Evolutionary conservation across 2,329 filamentous ascomycete species (phyloP).

Genomic region (Graphilbum fragrans): DNA sequence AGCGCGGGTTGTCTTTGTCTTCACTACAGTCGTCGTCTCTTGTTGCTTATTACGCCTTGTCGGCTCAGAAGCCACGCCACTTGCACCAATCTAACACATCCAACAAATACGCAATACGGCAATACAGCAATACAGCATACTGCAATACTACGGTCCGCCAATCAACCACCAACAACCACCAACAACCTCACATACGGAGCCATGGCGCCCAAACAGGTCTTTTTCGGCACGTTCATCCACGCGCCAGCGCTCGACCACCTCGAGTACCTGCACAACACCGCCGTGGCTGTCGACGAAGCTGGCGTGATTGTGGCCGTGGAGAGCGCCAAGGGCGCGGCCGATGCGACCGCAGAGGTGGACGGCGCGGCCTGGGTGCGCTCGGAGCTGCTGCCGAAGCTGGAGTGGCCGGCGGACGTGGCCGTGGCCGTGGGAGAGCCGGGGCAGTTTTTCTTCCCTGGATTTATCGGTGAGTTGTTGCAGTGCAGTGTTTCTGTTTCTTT

Average conservation of each 20-base stretch:
- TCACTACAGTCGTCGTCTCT: too few species aligned
- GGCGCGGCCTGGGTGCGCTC: conserved; percentile 9
- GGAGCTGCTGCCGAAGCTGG: conserved; percentile 26
- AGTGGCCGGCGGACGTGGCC: conserved; percentile 30
- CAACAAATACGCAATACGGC: too few species aligned
- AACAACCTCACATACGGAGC: too few species aligned
- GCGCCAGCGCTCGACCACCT: conserved; percentile 34
- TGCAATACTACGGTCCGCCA: too few species aligned
- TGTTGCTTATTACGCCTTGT: too few species aligned
- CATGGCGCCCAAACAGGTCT: conserved; percentile 27
- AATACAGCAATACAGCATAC: too few species aligned
- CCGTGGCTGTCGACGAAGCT: conserved; percentile 33
- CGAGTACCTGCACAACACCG: conserved; percentile 36
- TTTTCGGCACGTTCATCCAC: conserved; percentile 44
- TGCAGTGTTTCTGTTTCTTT: not conserved
- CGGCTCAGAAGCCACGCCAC: too few species aligned
- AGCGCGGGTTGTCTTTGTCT: too few species aligned
- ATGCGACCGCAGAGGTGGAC: conserved; percentile 13
- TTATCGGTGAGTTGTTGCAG: conserved; percentile 46
- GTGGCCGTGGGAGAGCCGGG: conserved; percentile 27
- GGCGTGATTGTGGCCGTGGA: conserved; percentile 41
- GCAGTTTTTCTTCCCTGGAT: conserved; percentile 75
- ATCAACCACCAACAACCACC: too few species aligned
- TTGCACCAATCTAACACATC: too few species aligned
- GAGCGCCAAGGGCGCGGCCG: conserved; percentile 2